Evolutionary conservation across 2,329 filamentous ascomycete genomes (phyloP), one percentile per base, ranked within the genome.

Genomic region (Botrytis aclada): DNA sequence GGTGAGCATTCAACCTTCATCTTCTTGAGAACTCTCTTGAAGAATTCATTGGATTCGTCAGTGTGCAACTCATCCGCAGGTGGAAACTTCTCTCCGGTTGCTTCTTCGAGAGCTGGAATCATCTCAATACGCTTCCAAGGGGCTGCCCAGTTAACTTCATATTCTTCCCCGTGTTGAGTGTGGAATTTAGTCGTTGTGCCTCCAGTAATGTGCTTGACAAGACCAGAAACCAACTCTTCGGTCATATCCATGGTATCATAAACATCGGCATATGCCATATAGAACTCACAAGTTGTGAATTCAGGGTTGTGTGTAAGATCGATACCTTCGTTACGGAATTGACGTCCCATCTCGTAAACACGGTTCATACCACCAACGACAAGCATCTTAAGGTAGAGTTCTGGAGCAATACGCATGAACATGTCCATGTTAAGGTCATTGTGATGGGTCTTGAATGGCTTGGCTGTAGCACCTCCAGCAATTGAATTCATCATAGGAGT

Each of bases 401-500:
- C 96, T 1, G 96, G 97, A 1, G 97, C 96, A 64, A 98, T 90
- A 81, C 96, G 92, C 89, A 99, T 92, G 84, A 92, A 98, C 83
- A 99, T 91, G 79, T 97, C 91, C 90, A 97, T 94, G 83, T 97
- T 89, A 69, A 96, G 88, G 70, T 98, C 96, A 83, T 99, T 99
- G 86, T 98, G 96, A 83, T 97, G 92, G 22, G 96, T 98, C 78
- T 93, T 87, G 84, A 99, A 99, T 8, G 96, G 96, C 85, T 93
- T 94, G 74, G 96, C 96, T 1, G 96, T 98, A 47, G 96, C 96
- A 81, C 96, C 96, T 78, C 96, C 97, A 43, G 96, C 94, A 81
- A 97, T 97, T 80, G 93, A 89, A 82, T 97, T 97, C 88, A 99
- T 95, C 89, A 98, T 98, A 8, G 96, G 95, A 0, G 96, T 99